Conservation (phyloP, 1,284 basidiomycete genomes). For the Melampsora americana region DNA sequence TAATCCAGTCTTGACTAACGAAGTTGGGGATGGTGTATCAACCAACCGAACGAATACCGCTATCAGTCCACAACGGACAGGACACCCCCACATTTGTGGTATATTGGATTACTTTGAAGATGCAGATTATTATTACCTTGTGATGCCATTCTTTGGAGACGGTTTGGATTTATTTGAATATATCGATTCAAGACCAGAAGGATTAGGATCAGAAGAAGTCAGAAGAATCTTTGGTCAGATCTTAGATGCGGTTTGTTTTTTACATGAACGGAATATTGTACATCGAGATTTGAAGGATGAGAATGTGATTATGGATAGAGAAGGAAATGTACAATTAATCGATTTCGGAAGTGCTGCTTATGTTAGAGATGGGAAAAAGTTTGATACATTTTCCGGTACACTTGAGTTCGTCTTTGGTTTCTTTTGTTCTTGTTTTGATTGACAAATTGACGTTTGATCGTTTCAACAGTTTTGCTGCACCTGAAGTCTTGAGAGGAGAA, state of each 20-base stretch:
- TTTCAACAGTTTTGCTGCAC: conserved; percentile 72
- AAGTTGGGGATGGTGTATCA: conserved; percentile 66
- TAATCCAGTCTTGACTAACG: conserved; percentile 58
- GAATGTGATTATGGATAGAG: conserved; percentile 68
- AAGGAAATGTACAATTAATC: conserved; percentile 76
- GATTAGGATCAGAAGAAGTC: conserved; percentile 71
- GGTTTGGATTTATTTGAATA: conserved; percentile 85
- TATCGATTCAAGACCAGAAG: conserved; percentile 82
- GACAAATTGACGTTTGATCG: neutral
- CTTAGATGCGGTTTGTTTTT: conserved; percentile 82
- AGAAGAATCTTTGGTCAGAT: conserved; percentile 89
- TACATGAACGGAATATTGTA: conserved; percentile 88
- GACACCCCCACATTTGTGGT: conserved; percentile 87
- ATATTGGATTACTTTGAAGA: conserved; percentile 98
- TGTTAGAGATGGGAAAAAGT: conserved; percentile 51
- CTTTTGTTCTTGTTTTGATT: conserved; percentile 18
- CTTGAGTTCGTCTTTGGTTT: conserved; percentile 47
- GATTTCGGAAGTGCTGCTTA: conserved; percentile 60
- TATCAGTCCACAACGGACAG: conserved; percentile 56
- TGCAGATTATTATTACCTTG: conserved; percentile 89
- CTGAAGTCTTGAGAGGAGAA: conserved; percentile 91
- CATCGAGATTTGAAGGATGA: conserved; percentile 99
- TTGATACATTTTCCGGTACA: conserved; percentile 53
- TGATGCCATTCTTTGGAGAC: conserved; percentile 59
- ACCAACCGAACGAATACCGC: conserved; percentile 46